Evolutionary conservation across 805 yeast species (phyloP).

Genomic region (Saccharomyces eubayanus): DNA sequence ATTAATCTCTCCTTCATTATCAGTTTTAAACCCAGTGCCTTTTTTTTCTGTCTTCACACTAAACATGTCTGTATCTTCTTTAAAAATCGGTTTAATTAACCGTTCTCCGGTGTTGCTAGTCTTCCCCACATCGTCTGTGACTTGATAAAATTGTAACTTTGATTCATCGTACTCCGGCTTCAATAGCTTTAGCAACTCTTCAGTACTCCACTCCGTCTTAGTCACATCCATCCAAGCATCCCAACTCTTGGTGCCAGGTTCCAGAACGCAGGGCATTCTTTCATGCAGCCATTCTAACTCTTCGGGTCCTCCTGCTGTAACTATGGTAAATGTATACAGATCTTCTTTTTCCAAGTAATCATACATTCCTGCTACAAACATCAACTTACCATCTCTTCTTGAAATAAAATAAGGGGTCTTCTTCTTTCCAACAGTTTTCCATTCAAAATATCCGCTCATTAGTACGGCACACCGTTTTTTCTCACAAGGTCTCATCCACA

Average conservation of each 20-base stretch:
- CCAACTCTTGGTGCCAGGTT: constrained; percentile 52
- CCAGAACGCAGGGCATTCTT: constrained; percentile 69
- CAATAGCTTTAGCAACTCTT: constrained; percentile 35
- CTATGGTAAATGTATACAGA: constrained; percentile 51
- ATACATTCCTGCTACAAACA: constrained; percentile 61
- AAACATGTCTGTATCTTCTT: constrained; percentile 7
- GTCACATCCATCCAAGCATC: constrained; percentile 50
- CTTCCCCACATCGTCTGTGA: constrained; percentile 57
- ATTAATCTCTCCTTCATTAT: not conserved
- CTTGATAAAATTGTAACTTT: constrained; percentile 46
- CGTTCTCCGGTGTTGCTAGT: constrained; percentile 37
- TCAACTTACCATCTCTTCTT: constrained; percentile 41
- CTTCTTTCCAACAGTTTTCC: constrained; percentile 39
- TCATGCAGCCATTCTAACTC: constrained; percentile 61
- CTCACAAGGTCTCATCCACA: constrained; percentile 50
- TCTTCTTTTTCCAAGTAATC: constrained; percentile 16
- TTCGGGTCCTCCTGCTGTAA: constrained; percentile 64
- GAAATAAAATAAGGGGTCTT: constrained; percentile 62
- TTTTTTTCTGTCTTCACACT: not conserved
- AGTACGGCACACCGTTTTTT: constrained; percentile 65
- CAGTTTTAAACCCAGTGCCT: not conserved
- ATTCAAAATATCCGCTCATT: constrained; percentile 78
- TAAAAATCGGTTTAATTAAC: constrained; percentile 26
- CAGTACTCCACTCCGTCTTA: constrained; percentile 33
- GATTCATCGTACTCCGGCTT: constrained; percentile 30